Percentiles rank a stretch among this genome's conserved stretches.
phyloP scores from a whole-genome alignment of 73 alveolate species.

The Tetrahymena borealis region DNA sequence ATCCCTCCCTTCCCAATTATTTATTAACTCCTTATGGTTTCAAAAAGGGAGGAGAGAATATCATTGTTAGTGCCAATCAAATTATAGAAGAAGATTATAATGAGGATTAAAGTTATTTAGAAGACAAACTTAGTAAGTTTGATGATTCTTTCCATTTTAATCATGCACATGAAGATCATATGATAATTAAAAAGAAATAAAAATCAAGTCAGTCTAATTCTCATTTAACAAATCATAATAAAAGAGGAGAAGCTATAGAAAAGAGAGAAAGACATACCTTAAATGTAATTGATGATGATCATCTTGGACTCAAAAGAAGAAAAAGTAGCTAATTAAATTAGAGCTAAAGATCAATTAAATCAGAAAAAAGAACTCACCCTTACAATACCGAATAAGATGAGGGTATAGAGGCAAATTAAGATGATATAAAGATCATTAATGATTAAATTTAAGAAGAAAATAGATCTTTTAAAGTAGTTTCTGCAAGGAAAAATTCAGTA shows the following conservation, averaged over 20 bases:
- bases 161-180: too few relatives aligned
- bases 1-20: neutral
- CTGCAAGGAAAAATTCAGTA: neutral
- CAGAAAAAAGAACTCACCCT: neutral
- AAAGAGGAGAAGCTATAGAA: too few relatives aligned
- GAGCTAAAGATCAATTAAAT: neutral
- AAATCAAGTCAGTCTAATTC: too few relatives aligned
- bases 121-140: neutral
- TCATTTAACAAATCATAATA: too few relatives aligned
- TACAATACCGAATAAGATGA: neutral
- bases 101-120: neutral
- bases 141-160: too few relatives aligned
- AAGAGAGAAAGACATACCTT: too few relatives aligned
- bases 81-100: neutral
- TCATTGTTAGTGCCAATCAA: neutral
- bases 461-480: neutral
- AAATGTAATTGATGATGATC: neutral
- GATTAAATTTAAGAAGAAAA: neutral
- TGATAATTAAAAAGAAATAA: too few relatives aligned
- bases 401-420: neutral
- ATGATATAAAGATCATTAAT: neutral
- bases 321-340: neutral
- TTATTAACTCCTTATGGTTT: neutral
- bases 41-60: neutral
- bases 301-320: neutral